Conservation (phyloP, 306 rosid species). For the Dalbergia cochinchinensis region DNA sequence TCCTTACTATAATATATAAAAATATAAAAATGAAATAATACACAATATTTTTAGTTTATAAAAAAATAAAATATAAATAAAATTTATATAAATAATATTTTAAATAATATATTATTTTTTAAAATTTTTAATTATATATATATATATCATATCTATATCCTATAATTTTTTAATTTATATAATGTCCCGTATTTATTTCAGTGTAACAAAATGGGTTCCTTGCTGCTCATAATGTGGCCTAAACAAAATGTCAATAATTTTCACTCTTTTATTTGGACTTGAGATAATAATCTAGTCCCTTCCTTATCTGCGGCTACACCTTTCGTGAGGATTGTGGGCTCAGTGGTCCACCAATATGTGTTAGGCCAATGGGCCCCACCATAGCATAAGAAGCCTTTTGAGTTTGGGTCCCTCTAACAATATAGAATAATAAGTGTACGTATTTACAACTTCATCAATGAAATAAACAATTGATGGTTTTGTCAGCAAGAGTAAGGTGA, state of each 20-base stretch:
- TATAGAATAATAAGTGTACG: background rate
- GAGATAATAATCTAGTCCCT: background rate
- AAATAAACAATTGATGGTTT: background rate
- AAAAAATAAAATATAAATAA: too few relatives aligned
- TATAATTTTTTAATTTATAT: too few relatives aligned
- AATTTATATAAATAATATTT: too few relatives aligned
- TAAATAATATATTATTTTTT: too few relatives aligned
- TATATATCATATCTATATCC: too few relatives aligned
- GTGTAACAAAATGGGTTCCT: background rate
- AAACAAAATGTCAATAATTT: constrained; percentile 17
- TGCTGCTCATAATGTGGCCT: background rate
- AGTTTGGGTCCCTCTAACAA: background rate
- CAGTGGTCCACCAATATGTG: constrained; percentile 9
- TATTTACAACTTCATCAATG: constrained; percentile 3
- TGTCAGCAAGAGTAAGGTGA: background rate
- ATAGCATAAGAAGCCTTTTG: background rate
- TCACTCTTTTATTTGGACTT: too few relatives aligned
- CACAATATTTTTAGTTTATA: too few relatives aligned
- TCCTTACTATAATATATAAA: too few relatives aligned
- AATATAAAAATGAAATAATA: too few relatives aligned
- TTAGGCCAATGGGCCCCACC: constrained; percentile 12
- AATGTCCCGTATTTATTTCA: too few relatives aligned
- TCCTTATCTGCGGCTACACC: background rate
- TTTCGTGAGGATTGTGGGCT: background rate
- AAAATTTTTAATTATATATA: too few relatives aligned